Conservation (phyloP, 2,329 filamentous ascomycete species). For the Hymenoscyphus linearis region DNA sequence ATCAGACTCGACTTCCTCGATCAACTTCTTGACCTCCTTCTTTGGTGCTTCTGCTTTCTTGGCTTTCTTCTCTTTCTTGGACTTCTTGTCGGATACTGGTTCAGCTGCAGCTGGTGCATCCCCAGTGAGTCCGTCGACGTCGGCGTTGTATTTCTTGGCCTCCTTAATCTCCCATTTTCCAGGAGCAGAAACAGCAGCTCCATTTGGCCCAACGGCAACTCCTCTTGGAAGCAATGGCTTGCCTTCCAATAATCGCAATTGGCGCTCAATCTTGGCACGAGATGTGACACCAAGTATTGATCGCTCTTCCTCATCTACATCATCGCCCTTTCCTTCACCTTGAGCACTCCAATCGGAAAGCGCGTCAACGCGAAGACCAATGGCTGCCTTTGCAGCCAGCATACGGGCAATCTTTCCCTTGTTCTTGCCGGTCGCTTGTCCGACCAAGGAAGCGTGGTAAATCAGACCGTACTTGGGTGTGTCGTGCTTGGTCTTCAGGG, state of each 20-base stretch:
- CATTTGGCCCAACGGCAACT: constrained; percentile 68
- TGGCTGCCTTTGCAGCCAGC: constrained; percentile 86
- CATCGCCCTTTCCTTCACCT: constrained; percentile 56
- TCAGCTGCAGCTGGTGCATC: constrained; percentile 56
- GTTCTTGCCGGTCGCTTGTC: constrained; percentile 95
- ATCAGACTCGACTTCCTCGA: constrained; percentile 22
- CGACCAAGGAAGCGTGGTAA: constrained; percentile 88
- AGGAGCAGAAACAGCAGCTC: constrained; percentile 52
- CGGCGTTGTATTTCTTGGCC: constrained; percentile 87
- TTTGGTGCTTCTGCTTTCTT: constrained; percentile 36
- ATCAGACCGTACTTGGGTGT: constrained; percentile 97
- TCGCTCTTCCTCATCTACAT: constrained; percentile 82
- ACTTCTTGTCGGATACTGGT: constrained; percentile 40
- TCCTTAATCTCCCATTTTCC: constrained; percentile 91
- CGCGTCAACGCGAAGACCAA: constrained; percentile 90
- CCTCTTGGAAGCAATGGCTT: constrained; percentile 79
- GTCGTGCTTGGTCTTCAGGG: constrained; percentile 97
- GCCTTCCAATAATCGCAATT: constrained; percentile 75
- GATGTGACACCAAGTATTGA: constrained; percentile 70
- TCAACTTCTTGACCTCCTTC: constrained; percentile 31
- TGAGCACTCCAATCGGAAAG: constrained; percentile 71
- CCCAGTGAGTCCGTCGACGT: constrained; percentile 77
- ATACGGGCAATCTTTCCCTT: constrained; percentile 99
- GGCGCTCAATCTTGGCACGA: constrained; percentile 69
- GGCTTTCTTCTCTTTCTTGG: constrained; percentile 45